phyloP scores from a whole-genome alignment of 495 filamentous ascomycete species.

The Aspergillus affinis region DNA sequence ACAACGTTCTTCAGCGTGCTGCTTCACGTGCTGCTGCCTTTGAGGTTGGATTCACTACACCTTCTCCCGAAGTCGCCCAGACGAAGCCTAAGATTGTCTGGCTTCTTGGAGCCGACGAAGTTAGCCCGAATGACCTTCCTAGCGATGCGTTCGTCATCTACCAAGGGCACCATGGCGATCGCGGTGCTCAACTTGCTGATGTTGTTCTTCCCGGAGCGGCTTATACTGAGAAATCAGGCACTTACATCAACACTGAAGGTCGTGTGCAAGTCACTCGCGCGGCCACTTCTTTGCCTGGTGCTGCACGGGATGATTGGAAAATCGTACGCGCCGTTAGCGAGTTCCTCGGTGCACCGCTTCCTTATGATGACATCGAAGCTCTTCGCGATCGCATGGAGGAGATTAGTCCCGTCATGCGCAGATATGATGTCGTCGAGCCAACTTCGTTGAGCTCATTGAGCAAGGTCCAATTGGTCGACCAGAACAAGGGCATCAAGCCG shows the following conservation, averaged over 20 bases:
- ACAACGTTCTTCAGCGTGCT: slow-evolving; percentile 90
- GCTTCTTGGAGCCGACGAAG: slow-evolving; percentile 95
- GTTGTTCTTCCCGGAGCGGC: slow-evolving; percentile 91
- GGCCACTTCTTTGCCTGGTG: slow-evolving; percentile 81
- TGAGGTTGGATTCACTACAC: slow-evolving; percentile 89
- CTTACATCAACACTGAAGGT: slow-evolving; percentile 96
- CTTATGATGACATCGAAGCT: slow-evolving; percentile 87
- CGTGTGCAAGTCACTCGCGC: slow-evolving; percentile 89
- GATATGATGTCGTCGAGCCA: slow-evolving; percentile 88
- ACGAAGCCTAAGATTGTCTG: slow-evolving; percentile 92
- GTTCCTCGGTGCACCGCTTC: slow-evolving; percentile 81
- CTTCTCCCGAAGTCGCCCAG: slow-evolving; percentile 72
- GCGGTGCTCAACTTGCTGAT: slow-evolving; percentile 88
- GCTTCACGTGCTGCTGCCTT: slow-evolving; percentile 91
- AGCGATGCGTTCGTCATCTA: slow-evolving; percentile 96
- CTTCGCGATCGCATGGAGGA: slow-evolving; percentile 92
- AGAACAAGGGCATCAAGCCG: slow-evolving; percentile 81
- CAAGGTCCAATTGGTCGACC: slow-evolving; percentile 91
- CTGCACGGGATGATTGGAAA: slow-evolving; percentile 95
- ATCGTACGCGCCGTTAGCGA: slow-evolving; percentile 90
- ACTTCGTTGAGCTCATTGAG: slow-evolving; percentile 66
- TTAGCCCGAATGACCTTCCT: slow-evolving; percentile 75
- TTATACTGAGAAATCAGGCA: slow-evolving; percentile 96
- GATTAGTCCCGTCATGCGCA: slow-evolving; percentile 82
- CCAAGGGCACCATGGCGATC: slow-evolving; percentile 96